Base-by-base conservation (phyloP, 345 rosid genomes). In the Acer yangbiense region DNA sequence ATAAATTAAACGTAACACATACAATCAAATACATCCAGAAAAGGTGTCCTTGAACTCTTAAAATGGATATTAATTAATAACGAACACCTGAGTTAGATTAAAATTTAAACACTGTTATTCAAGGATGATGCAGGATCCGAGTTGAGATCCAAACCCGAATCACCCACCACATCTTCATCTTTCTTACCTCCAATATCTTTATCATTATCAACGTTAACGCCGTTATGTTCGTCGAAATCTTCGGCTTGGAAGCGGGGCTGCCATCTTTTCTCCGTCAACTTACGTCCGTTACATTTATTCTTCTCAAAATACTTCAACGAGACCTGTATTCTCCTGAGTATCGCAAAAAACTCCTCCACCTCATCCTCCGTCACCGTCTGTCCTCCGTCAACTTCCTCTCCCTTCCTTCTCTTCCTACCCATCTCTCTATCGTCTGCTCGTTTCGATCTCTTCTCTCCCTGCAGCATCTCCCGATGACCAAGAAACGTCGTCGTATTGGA, bases 261-360 rank as follows among this genome's bases (percentile, higher is more conserved):
- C 77, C 70, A 48, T 29, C 61, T 20, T n/a, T 35, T 29, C 2
- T 50, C 70, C 20, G 70, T 65, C 62, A 65, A 6, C 18, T 25
- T 57, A 29, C 23, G 58, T 60, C 71, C 17, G 52, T 41, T 55
- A 4, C 43, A 77, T 41, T 50, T 12, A 64, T 72, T 35, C 41
- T 62, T 77, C 76, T 82, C 65, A 62, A 86, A 80, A 65, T 77
- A 81, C 78, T 72, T 64, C 17, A 83, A 57, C 9, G 86, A 85
- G 71, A 29, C 77, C 54, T 72, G 86, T 29, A 83, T 77, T 65
- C 86, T 72, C 76, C 78, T 58, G 58, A 86, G 73, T 68, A 83
- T 86, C 18, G 82, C 83, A 52, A 71, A 86, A 75, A 86, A 86
- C 78, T 86, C 86, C 52, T 86, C 86, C 69, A 83, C 87, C 79